Evolutionary conservation across 2,329 filamentous ascomycete genomes (phyloP), one percentile per base, ranked within the genome.

Genomic region (Cryphonectria japonica): DNA sequence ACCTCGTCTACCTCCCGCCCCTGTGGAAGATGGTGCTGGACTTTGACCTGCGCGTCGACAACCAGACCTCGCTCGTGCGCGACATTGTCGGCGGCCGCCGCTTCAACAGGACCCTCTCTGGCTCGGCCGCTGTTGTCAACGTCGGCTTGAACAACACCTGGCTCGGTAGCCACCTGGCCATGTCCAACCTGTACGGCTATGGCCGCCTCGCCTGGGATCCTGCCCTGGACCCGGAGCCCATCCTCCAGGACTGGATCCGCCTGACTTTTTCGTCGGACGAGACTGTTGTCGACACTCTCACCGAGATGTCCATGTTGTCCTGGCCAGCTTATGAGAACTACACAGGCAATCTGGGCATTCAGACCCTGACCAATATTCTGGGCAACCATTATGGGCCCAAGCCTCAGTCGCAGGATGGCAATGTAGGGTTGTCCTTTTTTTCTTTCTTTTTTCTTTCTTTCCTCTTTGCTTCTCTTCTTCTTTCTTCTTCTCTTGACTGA

Each of bases 321-420:
- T 93, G 91, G 91, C 88, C 88, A 0, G 87, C 90, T 0, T 93
- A 93, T 70, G 91, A 92, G 79, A 89, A 89, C 76, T 92, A 93
- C 80, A 88, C 84, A 0, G 91, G 91, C 5, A 93, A 93, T 74
- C 82, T 93, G 0, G 91, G 91, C 13, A 85, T 91, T 6, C 91
- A 93, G 75, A 93, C 91, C 0, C 78, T 93, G 62, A 89, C 88
- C 0, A 89, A 93, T 75, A 92, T 92, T 68, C 80, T 91, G 0
- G 87, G 88, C 72, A 87, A 86, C 0, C 90, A 93, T 79, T 91
- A 87, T 76, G 91, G 91, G 0, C 90, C 91, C 0, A 91, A 89
- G 70, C 90, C 91, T 1, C 87, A 85, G 11, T 89, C 87, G 0
- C 88, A 91, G 76, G 91, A 93, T 73, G 83, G 84, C 75, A 93